Evolutionary conservation across 1,284 basidiomycete genomes (phyloP).

Genomic region (Takashimella tepidaria): DNA sequence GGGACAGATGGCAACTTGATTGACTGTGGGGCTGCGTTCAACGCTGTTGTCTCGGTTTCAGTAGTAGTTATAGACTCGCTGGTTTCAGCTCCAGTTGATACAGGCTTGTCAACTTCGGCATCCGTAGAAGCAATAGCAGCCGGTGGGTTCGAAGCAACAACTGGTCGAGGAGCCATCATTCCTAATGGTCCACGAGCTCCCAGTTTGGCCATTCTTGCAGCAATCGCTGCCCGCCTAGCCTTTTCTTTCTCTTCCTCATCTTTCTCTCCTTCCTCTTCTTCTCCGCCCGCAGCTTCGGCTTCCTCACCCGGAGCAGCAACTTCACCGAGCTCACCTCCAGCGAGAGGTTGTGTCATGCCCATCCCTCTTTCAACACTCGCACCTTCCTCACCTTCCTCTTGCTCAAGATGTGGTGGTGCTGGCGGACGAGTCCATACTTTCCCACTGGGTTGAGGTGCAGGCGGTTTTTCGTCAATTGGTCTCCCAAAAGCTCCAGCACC

Average conservation of each 20-base stretch:
- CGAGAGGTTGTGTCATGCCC: too few relatives aligned
- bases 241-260: conserved; percentile 48
- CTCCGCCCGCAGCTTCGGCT: conserved; percentile 12
- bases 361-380: too few relatives aligned
- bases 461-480: conserved; percentile 46
- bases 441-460: conserved; percentile 60
- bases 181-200: conserved; percentile 50
- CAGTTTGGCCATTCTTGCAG: conserved; percentile 50
- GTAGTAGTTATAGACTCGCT: background rate
- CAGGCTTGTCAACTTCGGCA: background rate
- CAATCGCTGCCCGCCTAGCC: conserved; percentile 49
- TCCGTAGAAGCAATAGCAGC: conserved; percentile 1
- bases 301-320: conserved; percentile 33
- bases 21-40: conserved; percentile 18
- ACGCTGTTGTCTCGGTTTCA: background rate
- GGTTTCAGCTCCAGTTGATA: conserved; percentile 1
- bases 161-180: conserved; percentile 26
- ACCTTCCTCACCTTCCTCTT: conserved; percentile 41
- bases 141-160: conserved; percentile 22
- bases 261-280: conserved; percentile 24
- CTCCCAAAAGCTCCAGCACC: conserved; percentile 67
- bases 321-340: too few relatives aligned
- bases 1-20: conserved; percentile 40
- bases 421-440: conserved; percentile 65
- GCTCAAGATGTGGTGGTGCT: conserved; percentile 49